phyloP scores from a whole-genome alignment of 2,329 filamentous ascomycete species.

The Aspergillus sp. region DNA sequence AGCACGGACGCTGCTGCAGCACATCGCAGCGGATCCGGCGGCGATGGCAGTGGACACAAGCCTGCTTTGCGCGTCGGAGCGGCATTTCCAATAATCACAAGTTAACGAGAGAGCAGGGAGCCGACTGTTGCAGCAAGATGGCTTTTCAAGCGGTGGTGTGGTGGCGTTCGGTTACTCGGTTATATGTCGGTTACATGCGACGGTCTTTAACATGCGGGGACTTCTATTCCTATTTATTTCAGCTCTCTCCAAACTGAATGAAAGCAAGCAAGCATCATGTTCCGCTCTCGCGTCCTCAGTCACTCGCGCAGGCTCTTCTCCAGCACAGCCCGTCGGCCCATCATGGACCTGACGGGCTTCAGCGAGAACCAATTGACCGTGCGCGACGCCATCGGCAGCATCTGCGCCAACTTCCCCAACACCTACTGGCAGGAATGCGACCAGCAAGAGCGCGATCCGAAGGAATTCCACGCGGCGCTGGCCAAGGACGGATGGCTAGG shows the following conservation, averaged over 20 bases:
- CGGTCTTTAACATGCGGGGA: neutral
- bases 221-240: neutral
- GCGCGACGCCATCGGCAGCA: slow-evolving; percentile 65
- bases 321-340: slow-evolving; percentile 29
- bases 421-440: slow-evolving; percentile 75
- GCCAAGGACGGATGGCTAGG: slow-evolving; percentile 78
- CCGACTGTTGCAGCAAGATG: neutral
- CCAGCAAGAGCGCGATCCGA: slow-evolving; percentile 67
- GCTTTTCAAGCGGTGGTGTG: neutral
- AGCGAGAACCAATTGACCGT: slow-evolving; percentile 71
- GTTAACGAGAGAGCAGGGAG: neutral
- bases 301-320: slow-evolving; percentile 27
- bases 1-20: slow-evolving; percentile 45
- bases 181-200: neutral
- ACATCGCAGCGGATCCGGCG: slow-evolving; percentile 49
- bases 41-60: slow-evolving; percentile 47
- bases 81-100: neutral
- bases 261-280: neutral
- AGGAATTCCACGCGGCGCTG: slow-evolving; percentile 72
- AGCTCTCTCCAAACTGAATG: too few relatives aligned
- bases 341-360: slow-evolving; percentile 75
- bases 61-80: slow-evolving; percentile 39
- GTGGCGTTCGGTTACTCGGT: slow-evolving; percentile 1
- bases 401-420: slow-evolving; percentile 71
- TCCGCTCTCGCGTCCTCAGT: neutral